Percentiles rank a stretch among this genome's conserved stretches.
These are phyloP conservation scores for Wilcoxina mikolae DNA, from an alignment of 495 filamentous ascomycete species.

Conservation along the genomic window DNA sequence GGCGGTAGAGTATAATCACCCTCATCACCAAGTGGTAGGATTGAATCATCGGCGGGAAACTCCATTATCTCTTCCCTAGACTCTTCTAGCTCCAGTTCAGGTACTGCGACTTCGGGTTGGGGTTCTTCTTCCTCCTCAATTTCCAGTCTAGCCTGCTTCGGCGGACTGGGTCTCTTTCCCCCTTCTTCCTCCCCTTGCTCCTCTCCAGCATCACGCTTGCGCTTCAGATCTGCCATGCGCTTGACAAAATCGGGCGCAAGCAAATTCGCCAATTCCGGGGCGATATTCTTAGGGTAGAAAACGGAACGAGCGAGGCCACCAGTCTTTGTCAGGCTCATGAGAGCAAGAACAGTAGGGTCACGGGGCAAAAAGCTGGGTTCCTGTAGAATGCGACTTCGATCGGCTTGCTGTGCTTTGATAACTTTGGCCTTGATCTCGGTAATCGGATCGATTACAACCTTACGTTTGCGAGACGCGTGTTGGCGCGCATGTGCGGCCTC, in stretches of 20 bases:
- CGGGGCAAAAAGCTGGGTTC: constrained; percentile 64
- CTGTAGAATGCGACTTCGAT: constrained; percentile 67
- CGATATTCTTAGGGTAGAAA: constrained; percentile 40
- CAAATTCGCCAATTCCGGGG: constrained; percentile 76
- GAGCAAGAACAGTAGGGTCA: constrained; percentile 66
- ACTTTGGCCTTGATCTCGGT: constrained; percentile 36
- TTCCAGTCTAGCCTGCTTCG: constrained; percentile 24
- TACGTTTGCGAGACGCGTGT: constrained; percentile 23
- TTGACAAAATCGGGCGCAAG: constrained; percentile 68
- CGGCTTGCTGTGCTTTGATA: constrained; percentile 65
- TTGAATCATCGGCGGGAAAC: constrained; percentile 14
- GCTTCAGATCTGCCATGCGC: constrained; percentile 66
- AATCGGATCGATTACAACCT: constrained; percentile 23
- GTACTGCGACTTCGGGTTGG: constrained; percentile 30
- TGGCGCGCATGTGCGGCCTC: constrained; percentile 41
- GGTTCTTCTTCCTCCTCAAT: constrained; percentile 27
- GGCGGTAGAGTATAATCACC: not conserved
- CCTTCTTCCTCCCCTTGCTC: constrained; percentile 47
- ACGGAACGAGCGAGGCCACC: constrained; percentile 69
- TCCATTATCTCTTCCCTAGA: constrained; percentile 22
- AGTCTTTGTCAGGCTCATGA: constrained; percentile 80
- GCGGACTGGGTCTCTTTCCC: constrained; percentile 35
- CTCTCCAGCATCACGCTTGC: constrained; percentile 70
- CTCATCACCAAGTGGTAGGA: constrained; percentile 5
- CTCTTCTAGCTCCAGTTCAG: constrained; percentile 18